These are phyloP conservation scores for Phlegmacium glaucopus DNA, from an alignment of 768 basidiomycete genomes.

Conservation along the genomic window DNA sequence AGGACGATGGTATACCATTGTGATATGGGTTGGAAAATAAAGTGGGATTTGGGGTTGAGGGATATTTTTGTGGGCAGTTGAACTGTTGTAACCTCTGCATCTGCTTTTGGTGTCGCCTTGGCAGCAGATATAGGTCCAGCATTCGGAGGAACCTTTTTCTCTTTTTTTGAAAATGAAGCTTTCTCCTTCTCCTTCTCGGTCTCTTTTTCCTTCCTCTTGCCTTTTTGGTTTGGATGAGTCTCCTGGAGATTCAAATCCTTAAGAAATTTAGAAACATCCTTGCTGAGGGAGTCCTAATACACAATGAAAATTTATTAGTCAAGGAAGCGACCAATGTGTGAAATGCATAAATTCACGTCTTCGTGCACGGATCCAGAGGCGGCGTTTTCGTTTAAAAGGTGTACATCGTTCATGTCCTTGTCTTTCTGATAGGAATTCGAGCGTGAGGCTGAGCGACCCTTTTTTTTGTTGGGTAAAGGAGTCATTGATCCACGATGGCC, in stretches of 20 bases:
- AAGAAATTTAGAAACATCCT: slow-evolving; percentile 46
- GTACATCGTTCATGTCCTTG: slow-evolving; percentile 38
- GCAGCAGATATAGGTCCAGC: slow-evolving; percentile 9
- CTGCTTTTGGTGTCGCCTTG: slow-evolving; percentile 9
- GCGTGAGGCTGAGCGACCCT: too few relatives aligned
- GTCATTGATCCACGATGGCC: too few relatives aligned
- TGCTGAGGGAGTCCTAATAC: slow-evolving; percentile 35
- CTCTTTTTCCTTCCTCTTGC: slow-evolving; percentile 11
- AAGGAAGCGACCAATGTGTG: neutral
- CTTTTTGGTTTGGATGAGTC: slow-evolving; percentile 6
- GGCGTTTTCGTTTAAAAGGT: slow-evolving; percentile 29
- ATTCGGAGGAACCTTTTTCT: slow-evolving; percentile 12
- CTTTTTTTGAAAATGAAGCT: slow-evolving; percentile 4
- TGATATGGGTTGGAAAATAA: slow-evolving; percentile 38
- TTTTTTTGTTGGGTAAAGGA: too few relatives aligned
- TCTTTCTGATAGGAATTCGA: too few relatives aligned
- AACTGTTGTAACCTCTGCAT: slow-evolving; percentile 15
- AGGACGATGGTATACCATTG: slow-evolving; percentile 55
- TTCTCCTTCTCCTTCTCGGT: slow-evolving; percentile 12
- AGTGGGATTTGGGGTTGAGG: slow-evolving; percentile 34
- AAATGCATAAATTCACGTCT: slow-evolving; percentile 25
- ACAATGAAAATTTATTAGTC: slow-evolving; percentile 2
- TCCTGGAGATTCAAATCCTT: slow-evolving; percentile 33
- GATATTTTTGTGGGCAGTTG: slow-evolving; percentile 32
- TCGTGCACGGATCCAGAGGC: slow-evolving; percentile 23